Evolutionary conservation across 2,329 filamentous ascomycete species (phyloP).

Genomic region (Cladosporium cucumerinum): DNA sequence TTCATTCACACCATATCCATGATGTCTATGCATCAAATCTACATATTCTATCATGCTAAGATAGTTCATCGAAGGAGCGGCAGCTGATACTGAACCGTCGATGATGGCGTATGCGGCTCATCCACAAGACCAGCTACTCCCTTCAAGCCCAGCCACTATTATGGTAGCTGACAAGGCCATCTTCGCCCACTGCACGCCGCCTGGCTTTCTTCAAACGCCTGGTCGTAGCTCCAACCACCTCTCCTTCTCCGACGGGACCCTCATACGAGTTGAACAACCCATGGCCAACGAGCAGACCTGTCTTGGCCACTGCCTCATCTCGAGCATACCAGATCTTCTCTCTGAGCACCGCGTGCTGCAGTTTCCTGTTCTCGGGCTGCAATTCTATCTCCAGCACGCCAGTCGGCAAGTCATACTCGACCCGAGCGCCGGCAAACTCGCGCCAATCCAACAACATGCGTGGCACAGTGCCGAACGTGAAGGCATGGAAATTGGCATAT

Average conservation of each 20-base stretch:
- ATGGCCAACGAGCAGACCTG: not conserved
- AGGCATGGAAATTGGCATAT: not conserved
- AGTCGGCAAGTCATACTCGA: constrained; percentile 31
- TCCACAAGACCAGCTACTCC: not conserved
- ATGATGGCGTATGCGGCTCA: not conserved
- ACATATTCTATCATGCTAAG: not conserved
- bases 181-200: not conserved
- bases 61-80: not conserved
- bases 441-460: constrained; percentile 28
- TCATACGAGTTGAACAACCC: not conserved
- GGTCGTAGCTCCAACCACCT: not conserved
- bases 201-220: not conserved
- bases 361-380: not conserved
- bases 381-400: constrained; percentile 29
- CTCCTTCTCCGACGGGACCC: not conserved
- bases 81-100: not conserved
- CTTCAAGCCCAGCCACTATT: not conserved
- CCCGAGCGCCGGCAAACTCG: constrained; percentile 19
- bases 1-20: not conserved
- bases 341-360: not conserved
- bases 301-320: not conserved
- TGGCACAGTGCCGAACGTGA: constrained; percentile 22
- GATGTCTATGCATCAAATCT: not conserved
- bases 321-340: not conserved
- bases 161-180: not conserved